Evolutionary conservation across 1,284 basidiomycete species (phyloP), one percentile per base, ranked within the genome.

Genomic region (Vanrija sp.): DNA sequence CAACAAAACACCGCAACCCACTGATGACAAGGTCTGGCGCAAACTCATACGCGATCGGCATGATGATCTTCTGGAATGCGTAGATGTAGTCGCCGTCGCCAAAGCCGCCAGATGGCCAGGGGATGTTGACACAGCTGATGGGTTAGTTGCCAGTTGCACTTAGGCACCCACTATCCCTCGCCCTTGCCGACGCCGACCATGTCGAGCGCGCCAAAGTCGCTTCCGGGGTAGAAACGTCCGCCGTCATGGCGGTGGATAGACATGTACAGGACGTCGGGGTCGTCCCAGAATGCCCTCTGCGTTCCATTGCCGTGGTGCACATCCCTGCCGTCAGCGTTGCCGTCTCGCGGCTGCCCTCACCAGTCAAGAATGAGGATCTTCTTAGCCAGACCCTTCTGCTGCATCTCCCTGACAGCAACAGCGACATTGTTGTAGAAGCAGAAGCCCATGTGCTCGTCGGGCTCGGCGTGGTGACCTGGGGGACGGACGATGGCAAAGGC

Each of bases 391-490:
- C 87, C 87, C 41, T 80, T 68, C 56, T 85, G 79, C 66, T 87
- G 89, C 25, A 85, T 83, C 35, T 88, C 93, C 72, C 82, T 84
- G 43, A 89, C 83, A 1, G 94, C 94, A 6, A 99, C 88, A 2
- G 95, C 88, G 19, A 96, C 94, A 66, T 99, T 99, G 76, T 99
- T 99, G 79, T 92, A 97, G 78, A 99, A 94, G 76, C 96, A 98
- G 75, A 99, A 99, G 1, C 96, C 96, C 89, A 97, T 97, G 67
- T 92, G 89, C 70, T 93, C 88, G 61, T 95, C 87, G 2, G 96
- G 96, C 74, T 99, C 96, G 18, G 96, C 95, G 67, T 99, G 96
- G 72, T 99, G 96, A 0, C 96, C 96, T 0, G 96, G 96, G 10
- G 96, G 96, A 22, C 96, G 84, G 35, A 98, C 91, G 61, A 98